phyloP scores from a whole-genome alignment of 2,329 filamentous ascomycete species.

The Apiospora koreana region DNA sequence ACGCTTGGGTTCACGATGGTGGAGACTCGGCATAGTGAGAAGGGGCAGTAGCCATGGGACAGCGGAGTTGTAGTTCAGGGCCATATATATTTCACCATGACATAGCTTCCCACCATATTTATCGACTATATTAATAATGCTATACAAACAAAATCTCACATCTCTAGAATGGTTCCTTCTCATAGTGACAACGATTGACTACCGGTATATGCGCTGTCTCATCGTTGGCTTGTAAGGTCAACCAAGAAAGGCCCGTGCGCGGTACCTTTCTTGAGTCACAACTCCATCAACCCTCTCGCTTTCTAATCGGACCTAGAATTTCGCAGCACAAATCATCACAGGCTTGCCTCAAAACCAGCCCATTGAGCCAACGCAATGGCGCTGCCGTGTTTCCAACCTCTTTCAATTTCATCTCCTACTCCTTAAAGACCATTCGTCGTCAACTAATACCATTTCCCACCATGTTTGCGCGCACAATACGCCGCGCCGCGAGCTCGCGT shows the following conservation, averaged over 20 bases:
- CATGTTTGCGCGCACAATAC: constrained; percentile 27
- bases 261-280: neutral
- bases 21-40: neutral
- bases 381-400: constrained; percentile 21
- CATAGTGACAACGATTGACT: too few relatives aligned
- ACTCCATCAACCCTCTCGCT: neutral
- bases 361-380: constrained; percentile 31
- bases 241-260: neutral
- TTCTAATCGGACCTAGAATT: constrained; percentile 26
- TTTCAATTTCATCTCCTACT: neutral
- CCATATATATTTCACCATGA: too few relatives aligned
- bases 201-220: too few relatives aligned
- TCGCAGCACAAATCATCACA: constrained; percentile 34
- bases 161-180: too few relatives aligned
- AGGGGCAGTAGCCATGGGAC: neutral
- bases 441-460: constrained; percentile 1
- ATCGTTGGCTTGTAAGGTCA: too few relatives aligned
- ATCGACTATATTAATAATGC: neutral
- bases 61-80: neutral
- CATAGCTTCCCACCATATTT: neutral
- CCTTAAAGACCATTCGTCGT: neutral
- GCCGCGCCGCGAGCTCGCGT: constrained; percentile 25
- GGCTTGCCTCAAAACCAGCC: constrained; percentile 19
- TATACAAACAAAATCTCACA: too few relatives aligned
- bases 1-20: constrained; percentile 12